Conservation (phyloP, 129 eudicot genomes). For the Flaveria bidentis region DNA sequence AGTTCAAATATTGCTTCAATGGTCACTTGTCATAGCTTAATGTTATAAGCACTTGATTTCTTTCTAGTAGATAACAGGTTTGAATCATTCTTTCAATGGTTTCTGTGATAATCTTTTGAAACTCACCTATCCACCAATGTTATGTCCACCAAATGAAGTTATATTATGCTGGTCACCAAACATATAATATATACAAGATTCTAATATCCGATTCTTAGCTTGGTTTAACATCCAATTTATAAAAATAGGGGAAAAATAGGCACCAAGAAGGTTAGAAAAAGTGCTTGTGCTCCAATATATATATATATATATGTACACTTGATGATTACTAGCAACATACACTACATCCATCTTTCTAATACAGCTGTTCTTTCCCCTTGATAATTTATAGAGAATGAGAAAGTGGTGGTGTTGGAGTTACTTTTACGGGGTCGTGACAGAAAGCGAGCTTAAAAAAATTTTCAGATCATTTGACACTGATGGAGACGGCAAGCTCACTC, state of each 20-base stretch:
- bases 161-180: no score
- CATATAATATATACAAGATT: no score
- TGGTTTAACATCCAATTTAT: slow-evolving; percentile 2
- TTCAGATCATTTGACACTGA: slow-evolving; percentile 37
- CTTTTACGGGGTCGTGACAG: not conserved
- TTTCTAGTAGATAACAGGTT: no score
- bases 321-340: slow-evolving; percentile 11
- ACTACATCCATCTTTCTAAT: slow-evolving; percentile 11
- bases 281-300: slow-evolving; percentile 1
- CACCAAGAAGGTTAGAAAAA: not conserved
- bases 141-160: no score
- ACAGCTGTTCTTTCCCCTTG: not conserved
- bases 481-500: slow-evolving; percentile 43
- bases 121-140: no score
- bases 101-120: no score
- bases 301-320: not conserved
- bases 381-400: slow-evolving; percentile 9
- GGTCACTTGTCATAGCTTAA: no score
- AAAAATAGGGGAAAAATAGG: not conserved
- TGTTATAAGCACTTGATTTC: no score
- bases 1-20: no score
- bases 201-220: slow-evolving; percentile 8
- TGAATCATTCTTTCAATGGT: no score
- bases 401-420: slow-evolving; percentile 27
- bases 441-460: slow-evolving; percentile 24